phyloP scores from a whole-genome alignment of 352 stramenopile genomes.

The Blastocystis hominis region DNA sequence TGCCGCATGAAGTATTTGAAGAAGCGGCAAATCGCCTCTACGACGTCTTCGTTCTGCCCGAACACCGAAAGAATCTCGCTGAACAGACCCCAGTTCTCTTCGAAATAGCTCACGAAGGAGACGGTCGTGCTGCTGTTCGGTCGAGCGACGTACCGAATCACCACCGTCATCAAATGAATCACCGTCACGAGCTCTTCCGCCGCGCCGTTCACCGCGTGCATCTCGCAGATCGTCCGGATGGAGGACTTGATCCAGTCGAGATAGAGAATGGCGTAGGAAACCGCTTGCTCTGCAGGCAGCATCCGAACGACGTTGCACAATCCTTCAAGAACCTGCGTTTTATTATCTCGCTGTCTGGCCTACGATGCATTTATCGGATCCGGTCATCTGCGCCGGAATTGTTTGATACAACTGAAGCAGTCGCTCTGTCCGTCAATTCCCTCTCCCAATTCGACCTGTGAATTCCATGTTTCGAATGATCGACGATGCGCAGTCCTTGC shows the following conservation, averaged over 20 bases:
- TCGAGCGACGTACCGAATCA: neutral
- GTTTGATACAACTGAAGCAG: neutral
- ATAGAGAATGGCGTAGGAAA: neutral
- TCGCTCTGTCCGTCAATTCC: neutral
- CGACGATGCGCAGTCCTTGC: neutral
- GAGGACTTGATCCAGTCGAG: neutral
- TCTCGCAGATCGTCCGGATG: neutral
- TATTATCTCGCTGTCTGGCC: neutral
- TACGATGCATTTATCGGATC: neutral
- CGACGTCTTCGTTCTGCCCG: neutral
- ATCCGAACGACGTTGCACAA: neutral
- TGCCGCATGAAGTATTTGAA: constrained; percentile 45
- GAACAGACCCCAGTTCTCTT: constrained; percentile 6
- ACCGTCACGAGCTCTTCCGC: neutral
- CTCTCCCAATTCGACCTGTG: neutral
- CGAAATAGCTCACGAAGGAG: neutral
- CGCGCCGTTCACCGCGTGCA: neutral
- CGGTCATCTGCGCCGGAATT: neutral
- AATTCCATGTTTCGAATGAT: neutral
- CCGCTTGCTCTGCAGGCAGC: neutral
- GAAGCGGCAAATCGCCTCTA: constrained; percentile 1
- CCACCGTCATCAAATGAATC: neutral
- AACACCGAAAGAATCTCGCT: neutral
- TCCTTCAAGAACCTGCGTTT: constrained; percentile 5
- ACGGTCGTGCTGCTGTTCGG: neutral